Evolutionary conservation across 768 basidiomycete genomes (phyloP).

Genomic region (Mycena amicta): DNA sequence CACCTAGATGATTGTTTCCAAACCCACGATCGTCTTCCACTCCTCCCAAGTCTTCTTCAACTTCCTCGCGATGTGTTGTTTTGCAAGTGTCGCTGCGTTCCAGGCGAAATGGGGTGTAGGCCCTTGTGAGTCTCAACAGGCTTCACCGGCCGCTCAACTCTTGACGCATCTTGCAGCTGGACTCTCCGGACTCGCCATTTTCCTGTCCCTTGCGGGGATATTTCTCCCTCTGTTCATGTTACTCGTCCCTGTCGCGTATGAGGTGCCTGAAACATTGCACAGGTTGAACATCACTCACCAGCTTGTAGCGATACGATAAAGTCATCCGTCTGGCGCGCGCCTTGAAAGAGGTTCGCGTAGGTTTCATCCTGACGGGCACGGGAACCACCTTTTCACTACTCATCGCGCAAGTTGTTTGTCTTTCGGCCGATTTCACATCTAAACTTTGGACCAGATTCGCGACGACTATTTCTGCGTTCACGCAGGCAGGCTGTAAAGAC

Average conservation of each 20-base stretch:
- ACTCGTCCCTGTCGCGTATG: constrained; percentile 76
- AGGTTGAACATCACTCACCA: neutral
- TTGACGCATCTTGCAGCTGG: constrained; percentile 60
- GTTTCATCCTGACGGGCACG: constrained; percentile 77
- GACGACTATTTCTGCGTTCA: constrained; percentile 84
- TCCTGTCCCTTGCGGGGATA: constrained; percentile 74
- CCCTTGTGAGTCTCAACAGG: constrained; percentile 65
- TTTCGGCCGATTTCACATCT: constrained; percentile 4
- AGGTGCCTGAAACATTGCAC: constrained; percentile 27
- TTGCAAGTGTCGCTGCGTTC: constrained; percentile 86
- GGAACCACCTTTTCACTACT: constrained; percentile 71
- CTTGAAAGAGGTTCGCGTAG: constrained; percentile 79
- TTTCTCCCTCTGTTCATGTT: constrained; percentile 75
- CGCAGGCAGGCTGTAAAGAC: constrained; percentile 87
- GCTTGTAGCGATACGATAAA: constrained; percentile 69
- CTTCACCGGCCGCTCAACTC: constrained; percentile 4
- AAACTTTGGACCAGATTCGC: constrained; percentile 53
- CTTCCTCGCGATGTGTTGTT: constrained; percentile 90
- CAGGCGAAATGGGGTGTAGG: constrained; percentile 84
- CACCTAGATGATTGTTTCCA: constrained; percentile 82
- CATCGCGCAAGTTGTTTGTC: constrained; percentile 62
- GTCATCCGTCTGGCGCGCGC: constrained; percentile 76
- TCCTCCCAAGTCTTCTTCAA: constrained; percentile 86
- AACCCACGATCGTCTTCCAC: constrained; percentile 78
- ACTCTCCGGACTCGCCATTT: constrained; percentile 82